Base-by-base conservation (phyloP, 495 filamentous ascomycete species). In the Neurospora sp. region DNA sequence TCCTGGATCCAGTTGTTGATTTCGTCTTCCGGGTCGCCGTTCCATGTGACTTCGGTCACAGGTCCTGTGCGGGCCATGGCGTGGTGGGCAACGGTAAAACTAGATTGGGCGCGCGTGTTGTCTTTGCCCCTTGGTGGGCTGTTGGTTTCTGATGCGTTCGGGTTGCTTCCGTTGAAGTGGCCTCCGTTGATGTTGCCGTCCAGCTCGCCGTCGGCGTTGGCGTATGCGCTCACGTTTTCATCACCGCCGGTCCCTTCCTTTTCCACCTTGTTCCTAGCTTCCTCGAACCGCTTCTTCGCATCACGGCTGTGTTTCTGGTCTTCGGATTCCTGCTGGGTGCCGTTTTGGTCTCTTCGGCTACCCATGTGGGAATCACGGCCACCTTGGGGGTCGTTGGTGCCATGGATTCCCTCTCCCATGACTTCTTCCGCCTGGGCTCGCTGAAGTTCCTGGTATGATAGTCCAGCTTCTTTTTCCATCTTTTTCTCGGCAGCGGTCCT, bases 1-100 rank as follows among this genome's bases (percentile, higher is more conserved):
- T 99, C 95, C 77, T 97, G 94, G 68, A 97, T 89, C 82, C 97
- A 93, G 75, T 96, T 93, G 35, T 91, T 88, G 74, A 91, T 89
- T 77, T 98, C 95, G 16, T 86, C 86, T 72, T 94, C 87, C 1
- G 78, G 73, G 0, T 88, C 83, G 3, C 90, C 91, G 8, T 93
- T 87, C 91, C 92, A 97, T 5, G 79, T 66, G 77, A 94, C 92
- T 11, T 93, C 88, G 1, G 86, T 87, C 14, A 95, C 82, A 53
- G 87, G 88, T 5, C 87, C 86, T 20, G 86, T 87, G 69, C 87
- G 86, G 16, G 92, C 83, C 94, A 98, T 95, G 69, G 93, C 94
- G 71, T 90, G 88, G 73, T 94, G 88, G 5, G 93, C 91, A 39
- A 98, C 93, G 8, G 86, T 90, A 76, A 92, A 92, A 14, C 12